A percentile compares a stretch with the other conserved stretches of the same genome.
Evolutionary conservation across 2,329 filamentous ascomycete genomes (phyloP).

Genomic region (Rhynchosporium graminicola): DNA sequence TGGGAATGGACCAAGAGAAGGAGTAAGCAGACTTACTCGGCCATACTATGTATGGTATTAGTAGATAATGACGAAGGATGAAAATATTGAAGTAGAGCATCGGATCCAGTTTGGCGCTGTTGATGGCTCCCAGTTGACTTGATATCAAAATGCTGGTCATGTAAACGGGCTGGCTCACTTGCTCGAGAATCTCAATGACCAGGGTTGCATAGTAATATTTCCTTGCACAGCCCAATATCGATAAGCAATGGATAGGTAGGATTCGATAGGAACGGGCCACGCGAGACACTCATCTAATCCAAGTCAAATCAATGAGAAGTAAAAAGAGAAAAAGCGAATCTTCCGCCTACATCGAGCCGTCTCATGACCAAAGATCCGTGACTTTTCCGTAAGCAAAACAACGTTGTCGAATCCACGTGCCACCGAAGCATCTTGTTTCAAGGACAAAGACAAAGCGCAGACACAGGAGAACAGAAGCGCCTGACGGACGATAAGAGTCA

Average conservation of each 20-base stretch:
- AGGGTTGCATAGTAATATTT: no score
- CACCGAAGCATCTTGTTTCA: conserved; percentile 13
- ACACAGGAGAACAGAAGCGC: conserved; percentile 9
- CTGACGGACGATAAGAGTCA: conserved; percentile 16
- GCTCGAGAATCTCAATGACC: no score
- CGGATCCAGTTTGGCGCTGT: no score
- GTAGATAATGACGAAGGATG: no score
- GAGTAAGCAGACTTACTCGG: no score
- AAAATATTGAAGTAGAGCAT: no score
- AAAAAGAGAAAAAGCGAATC: conserved; percentile 14
- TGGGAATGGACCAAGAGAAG: no score
- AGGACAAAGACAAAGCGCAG: conserved; percentile 9
- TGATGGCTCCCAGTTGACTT: no score
- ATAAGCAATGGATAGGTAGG: conserved; percentile 21
- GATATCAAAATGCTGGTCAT: no score
- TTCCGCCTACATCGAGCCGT: conserved; percentile 17
- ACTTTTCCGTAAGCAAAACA: conserved; percentile 7
- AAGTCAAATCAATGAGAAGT: conserved; percentile 14
- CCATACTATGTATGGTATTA: no score
- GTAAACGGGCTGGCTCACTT: no score
- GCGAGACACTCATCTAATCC: conserved; percentile 20
- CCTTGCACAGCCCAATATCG: background rate
- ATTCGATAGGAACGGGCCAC: conserved; percentile 19
- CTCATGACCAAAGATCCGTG: conserved; percentile 3
- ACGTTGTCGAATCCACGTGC: conserved; percentile 18